These are phyloP conservation scores for Aspergillus conjunctus DNA, from an alignment of 495 filamentous ascomycete genomes.

Conservation along the genomic window DNA sequence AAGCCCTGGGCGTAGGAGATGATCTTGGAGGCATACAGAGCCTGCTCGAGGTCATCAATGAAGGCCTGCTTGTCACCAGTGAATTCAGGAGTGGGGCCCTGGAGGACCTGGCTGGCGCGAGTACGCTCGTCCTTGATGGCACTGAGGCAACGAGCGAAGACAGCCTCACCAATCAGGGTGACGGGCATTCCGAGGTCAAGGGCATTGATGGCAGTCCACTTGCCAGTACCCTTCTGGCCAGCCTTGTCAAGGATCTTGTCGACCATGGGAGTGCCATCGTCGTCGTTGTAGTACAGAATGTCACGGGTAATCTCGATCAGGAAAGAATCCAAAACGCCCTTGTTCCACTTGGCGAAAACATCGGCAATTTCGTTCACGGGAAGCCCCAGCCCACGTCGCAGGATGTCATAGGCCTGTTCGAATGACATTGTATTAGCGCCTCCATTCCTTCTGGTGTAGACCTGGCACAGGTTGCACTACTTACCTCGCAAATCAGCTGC, in stretches of 20 bases:
- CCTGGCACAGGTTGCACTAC: slow-evolving; percentile 8
- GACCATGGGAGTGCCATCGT: slow-evolving; percentile 84
- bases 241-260: slow-evolving; percentile 99
- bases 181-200: slow-evolving; percentile 99
- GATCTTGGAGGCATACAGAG: slow-evolving; percentile 98
- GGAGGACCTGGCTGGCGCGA: slow-evolving; percentile 76
- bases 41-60: slow-evolving; percentile 96
- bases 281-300: slow-evolving; percentile 95
- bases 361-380: slow-evolving; percentile 90
- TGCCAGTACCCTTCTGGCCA: slow-evolving; percentile 99
- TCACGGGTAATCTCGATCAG: slow-evolving; percentile 98
- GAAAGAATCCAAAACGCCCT: slow-evolving; percentile 97
- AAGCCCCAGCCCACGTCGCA: slow-evolving; percentile 93
- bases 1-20: slow-evolving; percentile 99
- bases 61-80: slow-evolving; percentile 88
- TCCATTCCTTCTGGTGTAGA: not conserved
- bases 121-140: slow-evolving; percentile 92
- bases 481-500: slow-evolving; percentile 98
- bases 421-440: slow-evolving; percentile 1
- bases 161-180: slow-evolving; percentile 95
- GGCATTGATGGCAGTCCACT: slow-evolving; percentile 99
- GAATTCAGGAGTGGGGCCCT: slow-evolving; percentile 77
- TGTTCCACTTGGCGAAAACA: slow-evolving; percentile 95
- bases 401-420: slow-evolving; percentile 91
- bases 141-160: slow-evolving; percentile 91